phyloP scores from a whole-genome alignment of 2,329 filamentous ascomycete genomes.

The Talaromyces sp. region DNA sequence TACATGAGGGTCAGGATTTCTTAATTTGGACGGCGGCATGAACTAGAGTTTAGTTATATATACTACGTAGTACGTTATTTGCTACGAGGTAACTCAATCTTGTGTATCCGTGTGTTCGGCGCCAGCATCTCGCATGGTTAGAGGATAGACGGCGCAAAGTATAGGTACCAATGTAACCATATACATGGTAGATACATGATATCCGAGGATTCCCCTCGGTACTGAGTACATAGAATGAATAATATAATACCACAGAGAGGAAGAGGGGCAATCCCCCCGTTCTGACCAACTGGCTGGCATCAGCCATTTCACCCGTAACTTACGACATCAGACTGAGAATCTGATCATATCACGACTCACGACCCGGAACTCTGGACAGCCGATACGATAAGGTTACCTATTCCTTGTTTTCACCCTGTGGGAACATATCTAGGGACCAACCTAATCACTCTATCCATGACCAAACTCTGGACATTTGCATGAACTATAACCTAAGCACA shows the following conservation, averaged over 20 bases:
- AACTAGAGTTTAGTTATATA: conserved; percentile 2
- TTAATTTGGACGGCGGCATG: conserved; percentile 6
- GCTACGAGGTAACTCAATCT: background rate
- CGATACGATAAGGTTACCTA: background rate
- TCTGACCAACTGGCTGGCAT: background rate
- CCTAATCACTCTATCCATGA: no score
- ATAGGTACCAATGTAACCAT: background rate
- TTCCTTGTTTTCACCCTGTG: background rate
- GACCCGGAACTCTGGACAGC: background rate
- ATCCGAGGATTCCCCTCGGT: background rate
- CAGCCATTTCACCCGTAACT: no score
- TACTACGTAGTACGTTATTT: background rate
- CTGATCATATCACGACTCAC: background rate
- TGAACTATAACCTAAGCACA: background rate
- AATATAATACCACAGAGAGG: no score
- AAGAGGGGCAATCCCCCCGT: background rate
- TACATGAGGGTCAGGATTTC: background rate
- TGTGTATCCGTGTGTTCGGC: background rate
- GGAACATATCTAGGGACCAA: background rate
- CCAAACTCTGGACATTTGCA: background rate
- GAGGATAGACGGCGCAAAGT: background rate
- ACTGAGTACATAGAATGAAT: no score
- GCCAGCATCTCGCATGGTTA: background rate
- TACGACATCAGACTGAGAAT: background rate
- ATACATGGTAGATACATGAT: background rate